Conservation (phyloP, 2,329 filamentous ascomycete species). For the Neoascochyta sp. region DNA sequence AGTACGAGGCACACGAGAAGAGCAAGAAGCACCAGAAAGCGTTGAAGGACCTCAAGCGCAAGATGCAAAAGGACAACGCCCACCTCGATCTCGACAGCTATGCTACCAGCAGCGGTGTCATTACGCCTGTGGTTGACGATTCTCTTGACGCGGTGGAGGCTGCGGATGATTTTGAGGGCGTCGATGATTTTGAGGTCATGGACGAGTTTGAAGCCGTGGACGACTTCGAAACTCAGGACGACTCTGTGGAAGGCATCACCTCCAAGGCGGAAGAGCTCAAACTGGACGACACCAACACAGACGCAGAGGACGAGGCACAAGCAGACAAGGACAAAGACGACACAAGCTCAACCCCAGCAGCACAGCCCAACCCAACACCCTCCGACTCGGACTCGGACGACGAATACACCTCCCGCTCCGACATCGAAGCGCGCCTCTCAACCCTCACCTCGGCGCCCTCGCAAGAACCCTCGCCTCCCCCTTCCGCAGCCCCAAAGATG, state of each 20-base stretch:
- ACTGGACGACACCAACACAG: constrained; percentile 9
- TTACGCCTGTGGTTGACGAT: too few species aligned
- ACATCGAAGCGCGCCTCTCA: constrained; percentile 35
- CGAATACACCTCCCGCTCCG: constrained; percentile 37
- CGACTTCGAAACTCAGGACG: constrained; percentile 41
- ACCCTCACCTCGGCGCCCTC: constrained; percentile 6
- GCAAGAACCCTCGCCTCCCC: constrained; percentile 4
- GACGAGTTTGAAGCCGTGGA: constrained; percentile 5
- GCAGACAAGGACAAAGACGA: constrained; percentile 2
- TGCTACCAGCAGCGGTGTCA: constrained; percentile 29
- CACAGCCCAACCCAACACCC: too few species aligned
- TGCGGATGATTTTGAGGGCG: constrained; percentile 11
- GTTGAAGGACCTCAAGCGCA: constrained; percentile 70
- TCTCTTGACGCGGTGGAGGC: constrained; percentile 35
- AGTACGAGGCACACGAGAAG: constrained; percentile 86
- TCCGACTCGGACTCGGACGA: too few species aligned
- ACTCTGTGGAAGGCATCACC: constrained; percentile 15
- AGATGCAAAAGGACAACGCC: constrained; percentile 78
- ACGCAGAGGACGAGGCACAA: constrained; percentile 28
- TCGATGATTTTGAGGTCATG: constrained; percentile 24
- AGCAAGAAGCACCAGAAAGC: constrained; percentile 96
- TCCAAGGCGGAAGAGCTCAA: constrained; percentile 13
- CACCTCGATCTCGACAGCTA: constrained; percentile 50
- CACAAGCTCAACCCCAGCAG: constrained; percentile 2
- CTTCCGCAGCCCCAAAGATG: constrained; percentile 33